Percentiles rank a stretch among this genome's conserved stretches.
phyloP scores from a whole-genome alignment of 495 filamentous ascomycete species.

The Aspergillus sclerotiicarbonarius region DNA sequence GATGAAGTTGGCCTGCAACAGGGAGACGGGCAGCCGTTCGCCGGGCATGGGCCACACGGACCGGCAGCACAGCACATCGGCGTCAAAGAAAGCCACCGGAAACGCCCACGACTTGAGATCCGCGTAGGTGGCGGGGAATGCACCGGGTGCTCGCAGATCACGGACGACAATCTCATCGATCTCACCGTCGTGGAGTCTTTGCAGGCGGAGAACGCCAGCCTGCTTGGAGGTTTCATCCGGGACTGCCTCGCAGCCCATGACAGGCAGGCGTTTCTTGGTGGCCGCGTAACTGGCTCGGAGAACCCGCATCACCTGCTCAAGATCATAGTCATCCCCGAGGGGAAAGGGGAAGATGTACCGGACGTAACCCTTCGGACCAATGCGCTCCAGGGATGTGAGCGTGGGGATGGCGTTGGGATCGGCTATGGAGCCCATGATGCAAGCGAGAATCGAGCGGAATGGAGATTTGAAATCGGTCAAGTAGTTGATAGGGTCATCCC shows the following conservation, averaged over 20 bases:
- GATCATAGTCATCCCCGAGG: slow-evolving; percentile 23
- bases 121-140: slow-evolving; percentile 20
- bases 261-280: slow-evolving; percentile 26
- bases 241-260: slow-evolving; percentile 30
- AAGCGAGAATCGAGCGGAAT: neutral
- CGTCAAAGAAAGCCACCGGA: slow-evolving; percentile 31
- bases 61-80: slow-evolving; percentile 27
- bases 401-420: slow-evolving; percentile 12
- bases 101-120: slow-evolving; percentile 32
- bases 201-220: slow-evolving; percentile 29
- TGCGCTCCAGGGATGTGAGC: slow-evolving; percentile 32
- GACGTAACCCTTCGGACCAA: slow-evolving; percentile 35
- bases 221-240: slow-evolving; percentile 26
- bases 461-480: neutral
- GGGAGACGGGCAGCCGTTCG: slow-evolving; percentile 26
- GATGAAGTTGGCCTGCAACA: slow-evolving; percentile 40
- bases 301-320: slow-evolving; percentile 23
- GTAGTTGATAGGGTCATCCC: neutral
- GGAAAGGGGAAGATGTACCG: slow-evolving; percentile 32
- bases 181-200: slow-evolving; percentile 14
- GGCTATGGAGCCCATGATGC: slow-evolving; percentile 14
- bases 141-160: slow-evolving; percentile 26
- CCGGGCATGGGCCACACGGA: slow-evolving; percentile 31
- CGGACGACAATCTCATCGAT: slow-evolving; percentile 20
- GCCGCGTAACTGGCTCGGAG: slow-evolving; percentile 27